These are phyloP conservation scores for Carallia brachiata DNA, from an alignment of 345 rosid species.

Conservation along the genomic window DNA sequence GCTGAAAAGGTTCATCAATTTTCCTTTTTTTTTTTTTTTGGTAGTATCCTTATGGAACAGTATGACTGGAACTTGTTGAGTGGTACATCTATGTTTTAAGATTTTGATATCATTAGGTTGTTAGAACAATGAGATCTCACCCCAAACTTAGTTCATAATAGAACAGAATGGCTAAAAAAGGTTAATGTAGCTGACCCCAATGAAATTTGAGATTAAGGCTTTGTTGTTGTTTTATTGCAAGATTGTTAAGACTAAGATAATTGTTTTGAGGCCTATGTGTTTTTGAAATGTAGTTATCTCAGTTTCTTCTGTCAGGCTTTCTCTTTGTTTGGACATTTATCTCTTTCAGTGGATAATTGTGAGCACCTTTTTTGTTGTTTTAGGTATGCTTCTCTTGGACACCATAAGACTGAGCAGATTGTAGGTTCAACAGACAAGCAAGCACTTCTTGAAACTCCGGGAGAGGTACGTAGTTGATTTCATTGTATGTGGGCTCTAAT, in stretches of 20 bases:
- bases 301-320: not conserved
- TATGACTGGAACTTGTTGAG: not conserved
- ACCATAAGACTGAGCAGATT: conserved; percentile 55
- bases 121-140: no score
- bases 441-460: conserved; percentile 90
- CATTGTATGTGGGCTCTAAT: no score
- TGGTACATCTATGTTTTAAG: not conserved
- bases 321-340: conserved; percentile 1
- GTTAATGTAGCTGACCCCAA: no score
- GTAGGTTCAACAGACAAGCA: conserved; percentile 76
- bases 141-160: no score
- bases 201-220: no score
- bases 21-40: conserved; percentile 1
- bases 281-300: not conserved
- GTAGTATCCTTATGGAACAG: not conserved
- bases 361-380: not conserved
- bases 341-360: conserved; percentile 4
- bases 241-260: conserved; percentile 5
- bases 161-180: no score
- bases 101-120: no score
- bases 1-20: conserved; percentile 4
- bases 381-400: conserved; percentile 58
- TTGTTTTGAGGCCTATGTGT: conserved; percentile 6
- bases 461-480: conserved; percentile 52
- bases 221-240: not conserved